These are phyloP conservation scores for Friedmanniomyces endolithicus DNA, from an alignment of 495 filamentous ascomycete species.

Conservation along the genomic window DNA sequence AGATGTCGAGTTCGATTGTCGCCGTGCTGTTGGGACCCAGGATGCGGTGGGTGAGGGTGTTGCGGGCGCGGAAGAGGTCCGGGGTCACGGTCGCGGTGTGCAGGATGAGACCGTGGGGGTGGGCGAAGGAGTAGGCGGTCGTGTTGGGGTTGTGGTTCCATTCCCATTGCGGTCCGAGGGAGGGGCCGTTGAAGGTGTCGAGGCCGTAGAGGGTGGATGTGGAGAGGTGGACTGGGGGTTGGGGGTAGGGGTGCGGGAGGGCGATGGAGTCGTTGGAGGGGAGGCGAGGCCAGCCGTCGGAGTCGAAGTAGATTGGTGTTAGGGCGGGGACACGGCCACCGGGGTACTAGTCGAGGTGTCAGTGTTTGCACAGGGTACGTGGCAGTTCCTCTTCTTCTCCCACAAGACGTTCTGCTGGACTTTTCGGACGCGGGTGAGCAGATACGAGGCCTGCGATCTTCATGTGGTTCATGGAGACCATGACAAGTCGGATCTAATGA, in stretches of 20 bases:
- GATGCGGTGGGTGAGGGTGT: constrained; percentile 45
- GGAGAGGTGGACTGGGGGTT: neutral
- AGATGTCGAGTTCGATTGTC: constrained; percentile 37
- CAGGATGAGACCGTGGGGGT: constrained; percentile 32
- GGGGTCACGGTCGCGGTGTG: constrained; percentile 34
- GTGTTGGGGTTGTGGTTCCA: constrained; percentile 52
- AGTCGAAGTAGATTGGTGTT: constrained; percentile 39
- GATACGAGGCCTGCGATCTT: no score
- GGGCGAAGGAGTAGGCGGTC: constrained; percentile 19
- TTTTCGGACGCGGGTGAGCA: no score
- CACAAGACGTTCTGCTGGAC: no score
- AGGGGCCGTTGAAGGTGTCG: constrained; percentile 34
- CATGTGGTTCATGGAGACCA: no score
- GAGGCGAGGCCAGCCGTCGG: constrained; percentile 34
- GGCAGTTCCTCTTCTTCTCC: no score
- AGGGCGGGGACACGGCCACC: constrained; percentile 46
- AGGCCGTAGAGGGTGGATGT: constrained; percentile 23
- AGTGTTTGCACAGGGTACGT: neutral
- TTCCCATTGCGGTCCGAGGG: constrained; percentile 40
- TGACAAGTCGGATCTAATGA: no score
- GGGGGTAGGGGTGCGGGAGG: constrained; percentile 33
- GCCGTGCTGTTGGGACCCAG: constrained; percentile 36
- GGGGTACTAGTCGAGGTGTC: constrained; percentile 32
- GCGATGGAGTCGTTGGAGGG: constrained; percentile 33
- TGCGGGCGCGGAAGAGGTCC: constrained; percentile 41